phyloP scores from a whole-genome alignment of 2,329 filamentous ascomycete species.

The Cercospora nicotianae region DNA sequence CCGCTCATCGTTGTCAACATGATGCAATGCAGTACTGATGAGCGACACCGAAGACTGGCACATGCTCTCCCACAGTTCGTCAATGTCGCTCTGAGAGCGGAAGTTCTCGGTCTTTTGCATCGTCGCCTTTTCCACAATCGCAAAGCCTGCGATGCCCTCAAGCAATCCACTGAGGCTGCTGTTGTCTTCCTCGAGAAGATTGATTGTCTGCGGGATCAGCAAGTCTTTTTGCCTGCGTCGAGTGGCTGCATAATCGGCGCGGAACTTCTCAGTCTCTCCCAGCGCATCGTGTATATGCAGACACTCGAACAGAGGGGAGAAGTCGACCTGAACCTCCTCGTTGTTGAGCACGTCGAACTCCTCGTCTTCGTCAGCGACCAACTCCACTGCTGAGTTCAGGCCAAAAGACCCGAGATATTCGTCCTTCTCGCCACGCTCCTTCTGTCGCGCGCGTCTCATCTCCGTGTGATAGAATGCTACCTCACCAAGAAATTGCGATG shows the following conservation, averaged over 20 bases:
- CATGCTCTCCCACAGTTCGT: conserved; percentile 98
- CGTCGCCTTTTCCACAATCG: conserved; percentile 92
- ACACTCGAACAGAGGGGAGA: conserved; percentile 90
- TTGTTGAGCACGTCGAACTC: conserved; percentile 96
- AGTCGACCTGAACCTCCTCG: conserved; percentile 91
- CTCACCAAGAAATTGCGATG: conserved; percentile 92
- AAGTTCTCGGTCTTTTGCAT: conserved; percentile 84
- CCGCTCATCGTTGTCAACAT: conserved; percentile 83
- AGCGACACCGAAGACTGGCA: conserved; percentile 82
- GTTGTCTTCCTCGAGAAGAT: conserved; percentile 78
- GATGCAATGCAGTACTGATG: conserved; percentile 74
- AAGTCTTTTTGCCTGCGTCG: conserved; percentile 89
- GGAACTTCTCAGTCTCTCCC: conserved; percentile 87
- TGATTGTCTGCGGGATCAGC: conserved; percentile 73
- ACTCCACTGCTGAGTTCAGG: conserved; percentile 90
- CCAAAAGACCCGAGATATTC: conserved; percentile 79
- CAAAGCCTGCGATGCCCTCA: conserved; percentile 93
- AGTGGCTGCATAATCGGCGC: conserved; percentile 87
- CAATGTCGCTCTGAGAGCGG: conserved; percentile 82
- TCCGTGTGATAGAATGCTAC: conserved; percentile 97
- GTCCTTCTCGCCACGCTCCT: conserved; percentile 75
- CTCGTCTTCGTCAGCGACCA: conserved; percentile 91
- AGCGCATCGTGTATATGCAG: conserved; percentile 95
- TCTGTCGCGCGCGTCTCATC: conserved; percentile 76
- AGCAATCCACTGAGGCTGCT: conserved; percentile 83